Base-by-base conservation (phyloP, 805 yeast genomes). In the Sungouiozyma intestinalis region DNA sequence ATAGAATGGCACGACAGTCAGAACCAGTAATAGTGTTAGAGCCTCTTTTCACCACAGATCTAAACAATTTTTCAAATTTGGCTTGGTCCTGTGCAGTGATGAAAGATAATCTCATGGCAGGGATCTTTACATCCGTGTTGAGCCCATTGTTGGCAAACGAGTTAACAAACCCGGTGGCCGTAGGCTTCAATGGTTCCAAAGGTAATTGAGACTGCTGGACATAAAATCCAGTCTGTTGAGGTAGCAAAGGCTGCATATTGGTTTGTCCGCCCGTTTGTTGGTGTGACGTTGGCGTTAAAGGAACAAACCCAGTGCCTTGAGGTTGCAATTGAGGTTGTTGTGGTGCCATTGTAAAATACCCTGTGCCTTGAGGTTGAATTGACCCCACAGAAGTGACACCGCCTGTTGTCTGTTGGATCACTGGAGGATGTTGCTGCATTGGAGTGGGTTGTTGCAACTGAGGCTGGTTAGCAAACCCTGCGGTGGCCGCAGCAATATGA, bases 31-130 rank as follows among this genome's bases (percentile, higher is more conserved):
- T 74, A 4, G 73, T 60, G 32, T 66, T 66, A 6, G 72, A 66
- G 16, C 69, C 70, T 24, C 53, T 65, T 16, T 80, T 73, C 20
- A 88, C 90, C 17, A 87, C 81, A 16, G 85, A 73, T 50, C 90
- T 69, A 60, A 90, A 90, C 51, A 90, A 68, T 52, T 79, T 79
- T 62, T 86, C 96, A 57, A 84, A 90, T 59, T 85, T 82, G 45
- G 74, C 73, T 66, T 90, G 97, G 60, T 90, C 97, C 29, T 75
- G 76, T 18, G 83, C 81, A 3, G 94, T 77, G 47, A 90, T 76
- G 58, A 90, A 90, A 9, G 95, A 79, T 40, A 90, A 69, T 50
- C 97, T 74, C 46, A 85, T 83, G 49, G 67, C 67, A 35, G 92
- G 92, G 48, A 83, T 77, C 54, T 78, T 79, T 47, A 84, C 53